These are phyloP conservation scores for Agapanthus africanus DNA, from an alignment of 106 monocot genomes.

Conservation along the genomic window DNA sequence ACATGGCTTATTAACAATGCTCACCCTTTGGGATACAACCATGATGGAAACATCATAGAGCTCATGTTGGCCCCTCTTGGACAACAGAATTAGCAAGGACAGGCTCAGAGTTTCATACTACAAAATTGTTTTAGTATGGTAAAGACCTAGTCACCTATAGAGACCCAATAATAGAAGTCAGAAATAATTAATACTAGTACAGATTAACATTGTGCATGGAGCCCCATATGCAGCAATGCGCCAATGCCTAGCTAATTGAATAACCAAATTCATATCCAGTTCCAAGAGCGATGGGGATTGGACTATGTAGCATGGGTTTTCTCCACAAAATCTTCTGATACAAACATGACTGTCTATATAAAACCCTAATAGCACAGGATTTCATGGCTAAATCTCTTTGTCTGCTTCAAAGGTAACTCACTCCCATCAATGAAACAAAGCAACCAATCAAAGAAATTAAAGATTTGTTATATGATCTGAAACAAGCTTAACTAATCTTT, in stretches of 20 bases:
- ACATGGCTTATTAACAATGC: too few species aligned
- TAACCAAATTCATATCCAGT: not conserved
- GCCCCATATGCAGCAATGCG: not conserved
- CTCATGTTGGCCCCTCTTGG: too few species aligned
- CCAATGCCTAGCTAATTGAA: too few species aligned
- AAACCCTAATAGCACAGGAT: not conserved
- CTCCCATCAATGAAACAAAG: too few species aligned
- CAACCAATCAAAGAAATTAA: not conserved
- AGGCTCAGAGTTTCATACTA: too few species aligned
- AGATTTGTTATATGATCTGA: not conserved
- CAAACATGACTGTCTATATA: not conserved
- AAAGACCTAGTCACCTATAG: too few species aligned
- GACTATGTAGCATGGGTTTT: not conserved
- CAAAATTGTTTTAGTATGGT: too few species aligned
- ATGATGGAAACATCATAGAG: too few species aligned
- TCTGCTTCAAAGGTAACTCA: not conserved
- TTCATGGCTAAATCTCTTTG: not conserved
- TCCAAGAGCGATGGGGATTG: not conserved
- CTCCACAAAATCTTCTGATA: not conserved
- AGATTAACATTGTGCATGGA: not conserved
- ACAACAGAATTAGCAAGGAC: too few species aligned
- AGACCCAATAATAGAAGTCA: not conserved
- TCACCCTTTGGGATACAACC: too few species aligned
- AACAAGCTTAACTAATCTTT: not conserved
- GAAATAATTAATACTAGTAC: not conserved